These are phyloP conservation scores for Heritiera littoralis DNA, from an alignment of 345 rosid species.

Conservation along the genomic window DNA sequence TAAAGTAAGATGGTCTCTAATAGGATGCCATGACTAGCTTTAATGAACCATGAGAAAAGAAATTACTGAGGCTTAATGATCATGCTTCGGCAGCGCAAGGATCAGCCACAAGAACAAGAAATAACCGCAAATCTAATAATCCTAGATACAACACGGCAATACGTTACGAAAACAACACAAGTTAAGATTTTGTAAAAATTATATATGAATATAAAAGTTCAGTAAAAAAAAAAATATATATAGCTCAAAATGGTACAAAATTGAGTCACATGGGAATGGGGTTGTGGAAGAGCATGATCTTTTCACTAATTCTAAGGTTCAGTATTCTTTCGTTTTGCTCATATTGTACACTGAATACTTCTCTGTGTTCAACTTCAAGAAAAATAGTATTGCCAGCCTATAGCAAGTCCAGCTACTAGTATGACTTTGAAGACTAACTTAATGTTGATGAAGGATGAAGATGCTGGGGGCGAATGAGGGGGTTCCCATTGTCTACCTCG, in stretches of 20 bases:
- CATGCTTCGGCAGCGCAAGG: too few relatives aligned
- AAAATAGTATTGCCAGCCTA: slow-evolving; percentile 64
- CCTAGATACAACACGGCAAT: too few relatives aligned
- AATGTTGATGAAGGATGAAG: slow-evolving; percentile 40
- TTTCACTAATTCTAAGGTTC: neutral
- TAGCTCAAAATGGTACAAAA: slow-evolving; percentile 20
- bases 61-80: too few relatives aligned
- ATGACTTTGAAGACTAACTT: slow-evolving; percentile 56
- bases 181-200: too few relatives aligned
- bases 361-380: slow-evolving; percentile 23
- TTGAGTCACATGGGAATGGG: neutral
- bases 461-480: slow-evolving; percentile 8
- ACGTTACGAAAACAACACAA: too few relatives aligned
- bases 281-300: slow-evolving; percentile 7
- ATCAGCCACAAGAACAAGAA: too few relatives aligned
- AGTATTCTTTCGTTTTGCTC: slow-evolving; percentile 20
- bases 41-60: too few relatives aligned
- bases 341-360: slow-evolving; percentile 26
- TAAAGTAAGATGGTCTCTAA: too few relatives aligned
- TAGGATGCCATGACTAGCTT: too few relatives aligned
- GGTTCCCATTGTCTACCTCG: slow-evolving; percentile 48
- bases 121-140: too few relatives aligned
- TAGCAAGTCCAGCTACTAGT: slow-evolving; percentile 59
- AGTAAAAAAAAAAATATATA: neutral
- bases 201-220: too few relatives aligned